A percentile compares a stretch with the other conserved stretches of the same genome.
These are phyloP conservation scores for Cytauxzoon felis DNA, from an alignment of 169 alveolate genomes.

Conservation along the genomic window DNA sequence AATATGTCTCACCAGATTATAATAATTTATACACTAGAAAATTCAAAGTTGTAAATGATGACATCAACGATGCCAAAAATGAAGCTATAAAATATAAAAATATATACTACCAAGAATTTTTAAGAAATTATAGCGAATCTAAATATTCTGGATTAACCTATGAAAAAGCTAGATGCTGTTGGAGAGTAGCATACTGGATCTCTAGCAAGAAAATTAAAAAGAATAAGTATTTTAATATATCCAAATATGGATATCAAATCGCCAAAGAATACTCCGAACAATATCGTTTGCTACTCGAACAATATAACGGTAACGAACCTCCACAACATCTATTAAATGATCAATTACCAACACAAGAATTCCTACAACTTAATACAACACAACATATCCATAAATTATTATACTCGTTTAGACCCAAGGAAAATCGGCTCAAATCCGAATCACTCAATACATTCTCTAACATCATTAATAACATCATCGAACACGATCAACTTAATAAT, in stretches of 20 bases:
- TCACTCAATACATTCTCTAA: neutral
- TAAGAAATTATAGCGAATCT: constrained; percentile 38
- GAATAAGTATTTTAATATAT: constrained; percentile 59
- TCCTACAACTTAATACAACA: constrained; percentile 38
- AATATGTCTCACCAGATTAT: constrained; percentile 8
- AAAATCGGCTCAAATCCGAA: constrained; percentile 2
- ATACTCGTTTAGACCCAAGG: constrained; percentile 27
- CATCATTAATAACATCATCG: neutral
- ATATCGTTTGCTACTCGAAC: constrained; percentile 33
- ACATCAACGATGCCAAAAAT: constrained; percentile 1
- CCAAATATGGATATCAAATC: constrained; percentile 60
- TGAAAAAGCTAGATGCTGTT: constrained; percentile 50
- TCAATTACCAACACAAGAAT: constrained; percentile 16
- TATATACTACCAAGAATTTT: constrained; percentile 31
- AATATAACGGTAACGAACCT: constrained; percentile 58
- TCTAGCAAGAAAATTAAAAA: constrained; percentile 60
- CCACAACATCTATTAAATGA: constrained; percentile 6
- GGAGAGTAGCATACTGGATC: constrained; percentile 64
- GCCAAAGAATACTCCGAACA: constrained; percentile 51
- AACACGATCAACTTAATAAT: neutral
- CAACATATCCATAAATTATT: constrained; percentile 36
- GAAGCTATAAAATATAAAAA: constrained; percentile 14
- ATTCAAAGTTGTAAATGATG: neutral
- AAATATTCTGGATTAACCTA: constrained; percentile 41
- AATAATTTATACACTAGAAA: constrained; percentile 1